Evolutionary conservation across 176 grass and related monocot genomes (phyloP).

Genomic region (Bothriochloa decipiens): DNA sequence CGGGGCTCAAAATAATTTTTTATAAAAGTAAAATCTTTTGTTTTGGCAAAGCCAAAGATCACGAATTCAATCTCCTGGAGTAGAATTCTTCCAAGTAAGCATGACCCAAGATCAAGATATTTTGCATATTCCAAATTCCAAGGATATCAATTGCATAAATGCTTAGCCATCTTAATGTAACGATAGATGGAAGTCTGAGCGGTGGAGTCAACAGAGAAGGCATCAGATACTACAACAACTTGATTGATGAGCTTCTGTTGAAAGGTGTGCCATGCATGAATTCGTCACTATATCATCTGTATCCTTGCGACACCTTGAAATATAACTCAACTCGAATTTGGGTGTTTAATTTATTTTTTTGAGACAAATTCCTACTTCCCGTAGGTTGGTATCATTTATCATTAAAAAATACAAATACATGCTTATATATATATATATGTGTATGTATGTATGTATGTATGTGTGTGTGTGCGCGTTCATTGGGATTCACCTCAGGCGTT

Average conservation of each 20-base stretch:
- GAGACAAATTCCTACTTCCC: background rate
- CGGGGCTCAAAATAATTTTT: no score
- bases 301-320: no score
- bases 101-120: background rate
- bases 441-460: no score
- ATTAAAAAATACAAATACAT: background rate
- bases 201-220: conserved; percentile 62
- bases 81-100: conserved; percentile 73
- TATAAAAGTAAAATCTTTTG: no score
- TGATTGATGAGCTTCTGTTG: conserved; percentile 55
- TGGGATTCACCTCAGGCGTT: conserved; percentile 66
- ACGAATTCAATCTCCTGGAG: conserved; percentile 58
- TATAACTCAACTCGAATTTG: no score
- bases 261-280: conserved; percentile 35
- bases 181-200: conserved; percentile 57
- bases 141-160: background rate
- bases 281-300: background rate
- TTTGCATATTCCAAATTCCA: background rate
- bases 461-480: no score
- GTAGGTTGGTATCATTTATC: background rate
- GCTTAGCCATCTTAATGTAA: background rate
- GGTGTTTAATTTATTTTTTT: background rate
- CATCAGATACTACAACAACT: conserved; percentile 54
- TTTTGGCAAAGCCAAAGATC: no score
- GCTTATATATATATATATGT: no score